Base-by-base conservation (phyloP, 2,329 filamentous ascomycete species). In the Scytalidium lignicola region DNA sequence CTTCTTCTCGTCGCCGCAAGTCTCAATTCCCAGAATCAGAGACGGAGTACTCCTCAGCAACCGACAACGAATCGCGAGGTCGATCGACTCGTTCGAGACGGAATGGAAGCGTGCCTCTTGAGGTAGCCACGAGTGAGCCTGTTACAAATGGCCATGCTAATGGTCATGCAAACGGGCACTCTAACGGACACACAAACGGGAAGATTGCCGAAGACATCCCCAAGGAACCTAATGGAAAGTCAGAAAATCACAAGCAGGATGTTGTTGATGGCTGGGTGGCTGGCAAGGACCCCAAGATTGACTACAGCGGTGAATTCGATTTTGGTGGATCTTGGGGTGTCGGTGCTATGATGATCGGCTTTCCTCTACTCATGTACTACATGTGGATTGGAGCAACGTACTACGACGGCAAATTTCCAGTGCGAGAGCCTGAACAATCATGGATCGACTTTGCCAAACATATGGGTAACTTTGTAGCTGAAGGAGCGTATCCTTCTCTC, bases 361-460 rank as follows among this genome's bases (percentile, higher is more conserved):
- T 97, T 70, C 93, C 93, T n/a, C 54, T 85, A 32, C 79, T 99
- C 60, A 97, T 97, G 92, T 96, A 89, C 79, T 97, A 96, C 73
- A 96, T 99, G 91, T 97, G 91, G 91, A 85, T 95, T 68, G 93
- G 93, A 45, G 88, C 92, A 28, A 91, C 85, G 44, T 96, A 92
- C 72, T 99, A 96, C 71, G 75, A 90, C 65, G 92, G 92, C 59
- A 83, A 87, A 55, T 75, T 95, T 46, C 93, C 93, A 15, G 71
- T 73, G 41, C 87, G 82, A 1, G 71, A 72, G 2, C 66, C 79
- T 41, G 86, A 79, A 40, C 78, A 95, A 74, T 83, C 76, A 58
- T 80, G 81, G 65, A 58, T 63, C 12, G 83, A 92, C 17, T 97
- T 96, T 65, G 75, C 79, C 48, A 69, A 74, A 50, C 84, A 95